These are phyloP conservation scores for Candida ipomoeae DNA, from an alignment of 805 yeast species.

Conservation along the genomic window DNA sequence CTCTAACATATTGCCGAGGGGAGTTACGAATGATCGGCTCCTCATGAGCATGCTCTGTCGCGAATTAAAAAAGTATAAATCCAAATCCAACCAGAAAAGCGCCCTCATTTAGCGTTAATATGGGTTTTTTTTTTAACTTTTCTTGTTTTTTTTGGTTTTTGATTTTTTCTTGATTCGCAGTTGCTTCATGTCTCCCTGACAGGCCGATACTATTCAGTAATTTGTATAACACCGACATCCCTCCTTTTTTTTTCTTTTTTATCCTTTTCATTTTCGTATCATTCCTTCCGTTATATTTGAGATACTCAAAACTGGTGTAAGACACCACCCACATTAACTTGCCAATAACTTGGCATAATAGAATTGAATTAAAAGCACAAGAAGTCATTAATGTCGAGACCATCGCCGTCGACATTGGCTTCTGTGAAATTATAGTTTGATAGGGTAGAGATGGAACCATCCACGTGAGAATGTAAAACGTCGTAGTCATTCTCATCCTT, in stretches of 20 bases:
- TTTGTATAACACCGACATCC: background rate
- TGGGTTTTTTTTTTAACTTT: conserved; percentile 9
- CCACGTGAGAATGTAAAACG: conserved; percentile 6
- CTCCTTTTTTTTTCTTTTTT: conserved; percentile 4
- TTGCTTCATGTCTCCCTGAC: background rate
- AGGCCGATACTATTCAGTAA: background rate
- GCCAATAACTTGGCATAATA: conserved; percentile 9
- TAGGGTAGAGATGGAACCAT: conserved; percentile 6
- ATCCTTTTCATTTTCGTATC: conserved; percentile 5
- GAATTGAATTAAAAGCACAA: conserved; percentile 25
- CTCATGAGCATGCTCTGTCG: background rate
- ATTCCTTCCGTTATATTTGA: conserved; percentile 2
- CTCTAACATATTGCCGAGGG: background rate
- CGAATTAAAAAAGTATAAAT: background rate
- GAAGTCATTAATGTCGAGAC: conserved; percentile 29
- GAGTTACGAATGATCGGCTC: background rate
- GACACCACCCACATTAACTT: conserved; percentile 10
- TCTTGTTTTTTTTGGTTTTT: conserved; percentile 14
- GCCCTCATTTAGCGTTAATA: conserved; percentile 4
- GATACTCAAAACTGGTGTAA: conserved; percentile 8
- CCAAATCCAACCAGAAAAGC: conserved; percentile 6
- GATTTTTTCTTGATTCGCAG: background rate
- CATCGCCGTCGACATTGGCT: conserved; percentile 14
- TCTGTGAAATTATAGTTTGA: conserved; percentile 4
- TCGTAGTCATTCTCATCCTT: background rate